These are phyloP conservation scores for Trichoderma virens DNA, from an alignment of 495 filamentous ascomycete genomes.

Conservation along the genomic window DNA sequence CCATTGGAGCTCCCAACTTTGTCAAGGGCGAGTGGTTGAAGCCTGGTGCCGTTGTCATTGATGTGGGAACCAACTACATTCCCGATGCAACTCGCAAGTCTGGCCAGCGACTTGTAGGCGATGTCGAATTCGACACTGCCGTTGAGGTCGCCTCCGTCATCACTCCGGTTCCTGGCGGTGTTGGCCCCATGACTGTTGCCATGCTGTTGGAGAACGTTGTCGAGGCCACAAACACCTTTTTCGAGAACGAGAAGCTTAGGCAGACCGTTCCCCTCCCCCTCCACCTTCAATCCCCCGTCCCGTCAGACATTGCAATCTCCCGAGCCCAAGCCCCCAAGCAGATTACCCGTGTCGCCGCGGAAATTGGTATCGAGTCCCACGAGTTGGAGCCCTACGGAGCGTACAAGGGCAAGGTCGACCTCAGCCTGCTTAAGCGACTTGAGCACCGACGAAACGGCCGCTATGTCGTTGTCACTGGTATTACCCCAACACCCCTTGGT, in stretches of 20 bases:
- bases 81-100: slow-evolving; percentile 92
- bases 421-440: slow-evolving; percentile 71
- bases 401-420: slow-evolving; percentile 89
- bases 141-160: slow-evolving; percentile 86
- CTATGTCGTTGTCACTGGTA: slow-evolving; percentile 88
- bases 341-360: slow-evolving; percentile 72
- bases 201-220: slow-evolving; percentile 96
- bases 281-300: slow-evolving; percentile 66
- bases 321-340: slow-evolving; percentile 82
- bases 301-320: slow-evolving; percentile 90
- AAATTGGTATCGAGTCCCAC: slow-evolving; percentile 75
- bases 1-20: slow-evolving; percentile 80
- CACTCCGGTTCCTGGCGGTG: slow-evolving; percentile 92
- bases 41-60: slow-evolving; percentile 86
- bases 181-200: slow-evolving; percentile 96
- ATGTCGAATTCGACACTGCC: slow-evolving; percentile 87
- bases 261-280: slow-evolving; percentile 72
- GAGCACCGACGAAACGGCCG: slow-evolving; percentile 78
- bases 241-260: slow-evolving; percentile 71
- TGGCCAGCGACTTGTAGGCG: slow-evolving; percentile 86
- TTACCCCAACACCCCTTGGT: slow-evolving; percentile 94
- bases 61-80: slow-evolving; percentile 96
- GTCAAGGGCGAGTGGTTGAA: slow-evolving; percentile 95
- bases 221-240: slow-evolving; percentile 68
- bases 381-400: slow-evolving; percentile 93